phyloP scores from a whole-genome alignment of 2,329 filamentous ascomycete genomes.

The Fusarium nisikadoi region DNA sequence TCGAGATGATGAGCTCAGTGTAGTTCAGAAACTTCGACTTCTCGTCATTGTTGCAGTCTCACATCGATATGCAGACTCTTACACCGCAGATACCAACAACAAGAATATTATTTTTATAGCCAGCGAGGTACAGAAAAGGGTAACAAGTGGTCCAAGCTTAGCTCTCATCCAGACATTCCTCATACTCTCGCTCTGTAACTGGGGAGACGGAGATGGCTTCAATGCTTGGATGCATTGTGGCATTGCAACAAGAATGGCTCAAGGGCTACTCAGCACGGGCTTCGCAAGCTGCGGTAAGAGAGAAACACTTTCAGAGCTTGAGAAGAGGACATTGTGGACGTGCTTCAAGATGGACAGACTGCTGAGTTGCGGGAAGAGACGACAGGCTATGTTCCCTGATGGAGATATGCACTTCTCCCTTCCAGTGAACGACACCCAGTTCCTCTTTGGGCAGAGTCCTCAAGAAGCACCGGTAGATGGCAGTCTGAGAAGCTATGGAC shows the following conservation, averaged over 20 bases:
- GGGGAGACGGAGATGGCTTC: slow-evolving; percentile 43
- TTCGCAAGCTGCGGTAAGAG: slow-evolving; percentile 28
- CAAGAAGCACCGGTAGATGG: not conserved
- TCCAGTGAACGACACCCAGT: slow-evolving; percentile 31
- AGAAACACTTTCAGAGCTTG: slow-evolving; percentile 30
- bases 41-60: slow-evolving; percentile 31
- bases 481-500: not conserved
- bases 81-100: not conserved
- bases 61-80: slow-evolving; percentile 13
- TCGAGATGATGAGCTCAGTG: slow-evolving; percentile 2
- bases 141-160: slow-evolving; percentile 24
- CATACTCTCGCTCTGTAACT: slow-evolving; percentile 37
- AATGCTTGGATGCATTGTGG: slow-evolving; percentile 44
- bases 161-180: slow-evolving; percentile 37
- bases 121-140: slow-evolving; percentile 24
- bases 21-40: slow-evolving; percentile 27
- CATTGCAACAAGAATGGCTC: slow-evolving; percentile 41
- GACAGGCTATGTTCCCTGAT: slow-evolving; percentile 38
- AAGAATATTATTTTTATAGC: slow-evolving; percentile 4
- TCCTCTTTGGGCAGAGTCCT: slow-evolving; percentile 25
- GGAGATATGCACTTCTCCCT: slow-evolving; percentile 29
- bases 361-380: slow-evolving; percentile 36
- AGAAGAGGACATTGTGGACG: slow-evolving; percentile 38
- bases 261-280: slow-evolving; percentile 35
- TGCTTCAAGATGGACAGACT: slow-evolving; percentile 43